Evolutionary conservation across 2,329 filamentous ascomycete species (phyloP).

Genomic region (Huntiella savannae): DNA sequence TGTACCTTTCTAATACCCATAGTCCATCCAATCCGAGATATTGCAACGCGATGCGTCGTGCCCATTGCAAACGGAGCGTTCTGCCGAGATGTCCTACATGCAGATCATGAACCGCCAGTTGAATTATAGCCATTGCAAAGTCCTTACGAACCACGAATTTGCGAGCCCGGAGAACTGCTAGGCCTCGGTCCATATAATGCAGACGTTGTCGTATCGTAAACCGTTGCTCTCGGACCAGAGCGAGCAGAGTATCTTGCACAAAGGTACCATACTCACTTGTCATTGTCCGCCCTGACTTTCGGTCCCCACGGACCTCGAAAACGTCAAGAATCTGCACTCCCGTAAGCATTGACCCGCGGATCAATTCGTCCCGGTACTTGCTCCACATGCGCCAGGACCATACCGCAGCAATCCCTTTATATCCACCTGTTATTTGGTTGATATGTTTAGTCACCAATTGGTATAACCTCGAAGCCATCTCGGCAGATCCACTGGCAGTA

Average conservation of each 20-base stretch:
- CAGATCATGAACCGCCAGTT: constrained; percentile 18
- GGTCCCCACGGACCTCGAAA: constrained; percentile 5
- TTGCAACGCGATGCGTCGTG: constrained; percentile 15
- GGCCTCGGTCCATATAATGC: constrained; percentile 16
- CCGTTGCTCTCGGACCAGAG: constrained; percentile 14
- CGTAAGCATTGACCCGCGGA: constrained; percentile 12
- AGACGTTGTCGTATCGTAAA: constrained; percentile 13
- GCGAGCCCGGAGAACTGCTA: constrained; percentile 15
- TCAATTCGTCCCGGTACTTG: constrained; percentile 17
- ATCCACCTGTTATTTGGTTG: constrained; percentile 1
- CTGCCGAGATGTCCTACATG: constrained; percentile 18
- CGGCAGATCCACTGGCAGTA: constrained; percentile 14
- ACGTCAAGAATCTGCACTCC: constrained; percentile 3
- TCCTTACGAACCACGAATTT: constrained; percentile 14
- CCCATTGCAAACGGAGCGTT: constrained; percentile 17
- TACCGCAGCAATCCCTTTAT: constrained; percentile 11
- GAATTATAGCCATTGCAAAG: constrained; percentile 16
- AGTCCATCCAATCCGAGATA: not conserved
- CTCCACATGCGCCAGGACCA: constrained; percentile 20
- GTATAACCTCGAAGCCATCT: constrained; percentile 15
- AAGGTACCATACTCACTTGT: constrained; percentile 5
- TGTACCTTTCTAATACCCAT: too few relatives aligned
- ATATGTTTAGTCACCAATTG: constrained; percentile 6
- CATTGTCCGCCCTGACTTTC: not conserved
- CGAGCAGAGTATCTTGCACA: constrained; percentile 2